Conservation (phyloP, 352 stramenopile genomes). For the Phytopythium montanum region DNA sequence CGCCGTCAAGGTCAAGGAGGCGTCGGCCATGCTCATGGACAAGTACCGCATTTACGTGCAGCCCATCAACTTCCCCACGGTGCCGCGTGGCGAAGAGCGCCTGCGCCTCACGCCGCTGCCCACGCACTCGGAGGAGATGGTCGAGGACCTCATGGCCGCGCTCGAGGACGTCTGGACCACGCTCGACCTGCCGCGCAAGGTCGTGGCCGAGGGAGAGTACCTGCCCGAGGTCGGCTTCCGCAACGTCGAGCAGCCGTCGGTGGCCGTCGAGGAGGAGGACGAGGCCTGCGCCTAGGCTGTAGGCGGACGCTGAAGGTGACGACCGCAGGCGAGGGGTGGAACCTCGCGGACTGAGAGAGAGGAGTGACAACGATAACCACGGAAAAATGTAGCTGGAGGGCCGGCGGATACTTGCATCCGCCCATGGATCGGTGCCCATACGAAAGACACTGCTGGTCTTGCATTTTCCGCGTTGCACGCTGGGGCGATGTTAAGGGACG, state of each 20-base stretch:
- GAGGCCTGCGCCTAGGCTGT: conserved; percentile 5
- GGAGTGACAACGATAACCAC: background rate
- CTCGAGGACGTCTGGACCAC: conserved; percentile 87
- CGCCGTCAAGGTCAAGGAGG: conserved; percentile 86
- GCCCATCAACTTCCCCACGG: conserved; percentile 92
- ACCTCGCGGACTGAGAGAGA: background rate
- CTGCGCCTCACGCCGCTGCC: conserved; percentile 85
- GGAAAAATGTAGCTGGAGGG: background rate
- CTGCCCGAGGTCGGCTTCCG: conserved; percentile 78
- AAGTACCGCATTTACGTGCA: conserved; percentile 91
- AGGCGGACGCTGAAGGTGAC: too few relatives aligned
- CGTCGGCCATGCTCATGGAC: conserved; percentile 87
- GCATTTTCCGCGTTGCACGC: too few relatives aligned
- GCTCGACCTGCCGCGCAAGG: conserved; percentile 71
- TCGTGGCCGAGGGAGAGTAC: conserved; percentile 59
- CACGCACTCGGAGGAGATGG: conserved; percentile 87
- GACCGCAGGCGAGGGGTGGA: too few relatives aligned
- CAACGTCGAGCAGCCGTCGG: conserved; percentile 34
- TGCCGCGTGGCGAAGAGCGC: conserved; percentile 86
- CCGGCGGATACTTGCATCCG: background rate
- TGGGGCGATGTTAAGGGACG: background rate
- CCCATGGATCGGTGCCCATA: background rate
- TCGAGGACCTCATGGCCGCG: conserved; percentile 77
- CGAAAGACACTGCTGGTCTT: background rate
- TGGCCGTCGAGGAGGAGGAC: background rate